Base-by-base conservation (phyloP, 345 rosid species). In the Camelina neglecta region DNA sequence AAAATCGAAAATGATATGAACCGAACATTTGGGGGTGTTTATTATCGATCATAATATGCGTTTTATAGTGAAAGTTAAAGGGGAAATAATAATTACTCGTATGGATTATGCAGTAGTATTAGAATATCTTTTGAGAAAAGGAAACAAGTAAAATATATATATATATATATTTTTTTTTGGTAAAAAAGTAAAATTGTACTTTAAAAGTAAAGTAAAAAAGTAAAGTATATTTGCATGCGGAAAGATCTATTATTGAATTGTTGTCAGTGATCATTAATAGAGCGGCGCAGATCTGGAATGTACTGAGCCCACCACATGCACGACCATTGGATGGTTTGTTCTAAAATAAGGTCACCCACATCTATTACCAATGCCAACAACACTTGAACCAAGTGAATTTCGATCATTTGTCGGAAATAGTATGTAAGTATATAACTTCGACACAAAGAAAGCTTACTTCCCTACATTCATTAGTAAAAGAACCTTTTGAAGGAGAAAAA, bases 21-120 rank as follows among this genome's bases (percentile, higher is more conserved):
- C 69, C 69, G 69, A 65, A 47, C 69, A 65, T 2, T 64, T 45
- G 24, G 39, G 24, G n/a, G 47, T 45, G 69, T 9, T 64, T 7
- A 44, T n/a, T 0, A 45, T 45, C 55, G n/a, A 15, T n/a, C 7
- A 42, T 62, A 39, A 61, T 62, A 41, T 39, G 49, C 39, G 18
- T 26, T 26, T 10, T 64, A 24, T 24, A 63, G 50, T 8, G 31
- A 29, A 45, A 62, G 50, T 3, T 21, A 61, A 39, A 39, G 42
- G 18, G 35, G 4, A 61, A 61, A 41, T 1, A 63, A 15, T 13
- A 44, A 44, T 8, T 13, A 15, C 15, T 26, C 13, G 1, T 9
- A n/a, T 23, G 41, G 6, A 50, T 29, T 29, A 29, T 4, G 31
- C 5, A 29, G 31, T 18, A 18, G 20, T 2, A 50, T 8, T 20